A percentile compares a stretch with the other conserved stretches of the same genome.
phyloP scores from a whole-genome alignment of 164 flowering plant species.

The Annona squamosa region DNA sequence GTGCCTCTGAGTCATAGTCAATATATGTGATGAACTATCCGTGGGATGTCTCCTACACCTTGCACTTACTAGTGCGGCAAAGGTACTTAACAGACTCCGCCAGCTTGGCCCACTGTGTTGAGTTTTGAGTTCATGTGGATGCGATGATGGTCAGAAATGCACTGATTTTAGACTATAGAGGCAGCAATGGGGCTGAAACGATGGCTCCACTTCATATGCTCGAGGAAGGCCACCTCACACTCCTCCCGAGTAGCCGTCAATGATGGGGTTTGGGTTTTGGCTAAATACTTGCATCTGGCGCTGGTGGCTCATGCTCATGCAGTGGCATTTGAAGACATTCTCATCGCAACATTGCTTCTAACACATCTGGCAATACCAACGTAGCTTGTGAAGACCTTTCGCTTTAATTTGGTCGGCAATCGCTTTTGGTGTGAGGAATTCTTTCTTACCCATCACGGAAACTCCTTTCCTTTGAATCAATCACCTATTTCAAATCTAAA shows the following conservation, averaged over 20 bases:
- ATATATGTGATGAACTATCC: slow-evolving; percentile 93
- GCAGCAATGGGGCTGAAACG: slow-evolving; percentile 81
- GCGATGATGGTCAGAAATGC: slow-evolving; percentile 71
- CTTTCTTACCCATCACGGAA: slow-evolving; percentile 75
- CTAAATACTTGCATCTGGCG: slow-evolving; percentile 92
- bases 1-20: slow-evolving; percentile 73
- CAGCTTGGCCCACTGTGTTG: slow-evolving; percentile 82
- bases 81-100: slow-evolving; percentile 80
- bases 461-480: not conserved
- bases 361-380: slow-evolving; percentile 97
- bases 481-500: too few relatives aligned
- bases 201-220: slow-evolving; percentile 82
- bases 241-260: slow-evolving; percentile 74
- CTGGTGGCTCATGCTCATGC: slow-evolving; percentile 90
- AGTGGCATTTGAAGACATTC: slow-evolving; percentile 93
- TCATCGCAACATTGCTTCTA: slow-evolving; percentile 92
- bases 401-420: slow-evolving; percentile 87
- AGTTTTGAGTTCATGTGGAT: slow-evolving; percentile 61
- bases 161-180: slow-evolving; percentile 87
- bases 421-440: slow-evolving; percentile 81
- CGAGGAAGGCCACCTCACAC: slow-evolving; percentile 59
- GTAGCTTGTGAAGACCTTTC: slow-evolving; percentile 74
- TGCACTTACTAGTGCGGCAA: slow-evolving; percentile 72
- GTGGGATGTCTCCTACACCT: slow-evolving; percentile 85
- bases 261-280: slow-evolving; percentile 62